Evolutionary conservation across 139 green algal species (phyloP).

Genomic region (Tetratostichococcus sp.): DNA sequence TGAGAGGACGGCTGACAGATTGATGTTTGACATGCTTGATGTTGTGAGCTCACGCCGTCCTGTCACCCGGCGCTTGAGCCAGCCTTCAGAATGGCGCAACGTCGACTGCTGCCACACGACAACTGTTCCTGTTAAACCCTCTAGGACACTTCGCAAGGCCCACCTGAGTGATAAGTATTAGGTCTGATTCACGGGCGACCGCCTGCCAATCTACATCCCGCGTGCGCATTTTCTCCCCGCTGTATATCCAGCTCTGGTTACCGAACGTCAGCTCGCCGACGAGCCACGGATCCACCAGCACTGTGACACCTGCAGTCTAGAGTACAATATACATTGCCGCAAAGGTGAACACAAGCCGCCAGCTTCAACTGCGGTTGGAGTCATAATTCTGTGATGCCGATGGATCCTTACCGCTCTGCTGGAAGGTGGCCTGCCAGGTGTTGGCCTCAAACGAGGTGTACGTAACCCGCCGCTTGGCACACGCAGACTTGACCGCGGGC

Average conservation of each 20-base stretch:
- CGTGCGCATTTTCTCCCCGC: slow-evolving; percentile 52
- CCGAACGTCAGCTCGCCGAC: slow-evolving; percentile 70
- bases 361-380: too few species aligned
- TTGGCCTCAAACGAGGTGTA: slow-evolving; percentile 76
- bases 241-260: slow-evolving; percentile 60
- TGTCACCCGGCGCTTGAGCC: too few species aligned
- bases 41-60: too few species aligned
- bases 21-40: not conserved
- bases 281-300: slow-evolving; percentile 86
- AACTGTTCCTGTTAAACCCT: too few species aligned
- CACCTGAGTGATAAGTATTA: slow-evolving; percentile 73
- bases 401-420: slow-evolving; percentile 54
- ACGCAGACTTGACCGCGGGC: too few species aligned
- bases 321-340: not conserved
- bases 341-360: not conserved
- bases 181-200: slow-evolving; percentile 50
- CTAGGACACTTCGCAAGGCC: too few species aligned
- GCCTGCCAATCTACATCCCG: slow-evolving; percentile 41
- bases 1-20: too few species aligned
- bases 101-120: too few species aligned
- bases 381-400: too few species aligned
- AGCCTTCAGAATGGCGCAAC: too few species aligned
- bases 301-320: slow-evolving; percentile 39
- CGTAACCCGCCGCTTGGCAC: slow-evolving; percentile 8
- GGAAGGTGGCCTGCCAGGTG: slow-evolving; percentile 55